Evolutionary conservation across 306 rosid genomes (phyloP).

Genomic region (Inga leiocalycina): DNA sequence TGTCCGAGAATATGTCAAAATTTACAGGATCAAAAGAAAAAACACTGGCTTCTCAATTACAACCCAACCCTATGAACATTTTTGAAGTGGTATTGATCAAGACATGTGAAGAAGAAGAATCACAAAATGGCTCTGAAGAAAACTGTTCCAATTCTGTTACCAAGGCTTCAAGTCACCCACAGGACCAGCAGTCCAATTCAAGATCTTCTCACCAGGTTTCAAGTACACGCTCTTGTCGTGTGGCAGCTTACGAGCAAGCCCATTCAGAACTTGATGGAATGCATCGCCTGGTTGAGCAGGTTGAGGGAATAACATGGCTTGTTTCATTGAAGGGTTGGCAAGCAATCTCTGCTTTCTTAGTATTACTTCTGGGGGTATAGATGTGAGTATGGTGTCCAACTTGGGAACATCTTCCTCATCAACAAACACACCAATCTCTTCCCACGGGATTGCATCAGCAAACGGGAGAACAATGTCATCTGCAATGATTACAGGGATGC

Average conservation of each 20-base stretch:
- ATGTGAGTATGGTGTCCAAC: constrained; percentile 85
- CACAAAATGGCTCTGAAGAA: constrained; percentile 22
- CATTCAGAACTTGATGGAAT: constrained; percentile 92
- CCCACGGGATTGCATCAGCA: constrained; percentile 99
- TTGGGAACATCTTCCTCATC: constrained; percentile 85
- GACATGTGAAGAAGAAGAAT: constrained; percentile 24
- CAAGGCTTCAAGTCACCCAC: constrained; percentile 88
- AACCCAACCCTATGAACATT: constrained; percentile 39
- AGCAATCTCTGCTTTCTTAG: constrained; percentile 90
- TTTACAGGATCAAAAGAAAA: constrained; percentile 42
- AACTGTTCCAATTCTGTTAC: constrained; percentile 42
- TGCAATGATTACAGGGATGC: constrained; percentile 97
- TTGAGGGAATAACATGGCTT: constrained; percentile 95
- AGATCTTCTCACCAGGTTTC: constrained; percentile 64
- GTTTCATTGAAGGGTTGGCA: constrained; percentile 98
- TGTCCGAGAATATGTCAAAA: constrained; percentile 29
- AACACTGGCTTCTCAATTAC: constrained; percentile 28
- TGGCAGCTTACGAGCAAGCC: constrained; percentile 93
- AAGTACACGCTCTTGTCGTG: constrained; percentile 63
- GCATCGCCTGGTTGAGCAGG: constrained; percentile 94
- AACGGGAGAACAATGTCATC: constrained; percentile 96
- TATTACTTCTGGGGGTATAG: constrained; percentile 84
- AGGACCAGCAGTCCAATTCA: constrained; percentile 98
- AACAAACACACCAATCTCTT: constrained; percentile 87
- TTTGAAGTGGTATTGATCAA: constrained; percentile 22